Base-by-base conservation (phyloP, 1,284 basidiomycete genomes). In the Marasmius oreades region DNA sequence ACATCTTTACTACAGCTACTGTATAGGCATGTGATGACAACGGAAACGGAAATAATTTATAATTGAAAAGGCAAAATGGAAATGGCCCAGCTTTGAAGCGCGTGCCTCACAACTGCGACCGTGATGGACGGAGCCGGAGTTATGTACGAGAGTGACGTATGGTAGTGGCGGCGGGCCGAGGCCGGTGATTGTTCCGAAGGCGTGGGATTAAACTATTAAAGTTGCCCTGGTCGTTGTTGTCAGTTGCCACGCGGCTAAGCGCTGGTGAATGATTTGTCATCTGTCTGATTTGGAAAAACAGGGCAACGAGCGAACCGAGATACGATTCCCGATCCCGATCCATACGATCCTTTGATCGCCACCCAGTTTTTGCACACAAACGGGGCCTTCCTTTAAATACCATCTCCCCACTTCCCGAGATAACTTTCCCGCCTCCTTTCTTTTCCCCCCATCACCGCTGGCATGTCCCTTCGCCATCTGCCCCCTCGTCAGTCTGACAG, bases 391-490 rank as follows among this genome's bases (percentile, higher is more conserved):
- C 74, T 81, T 81, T 81, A 77, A 77, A 81, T 79, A 79, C 76
- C 73, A 71, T 71, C 68, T 71, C 72, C 65, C 75, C 69, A 70
- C 69, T 66, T 63, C 63, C 62, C 66, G 69, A 74, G 70, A 70
- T 75, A 72, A 71, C 74, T 70, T 77, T 80, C 73, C 72, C 57
- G 68, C 66, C 71, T 68, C 53, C 47, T 24, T 48, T 39, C 57
- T 45, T 44, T 57, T 39, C 39, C 53, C 57, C 31, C 44, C 45
- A 55, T 16, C 12, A 45, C 14, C n/a, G 53, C 62, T 55, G 56
- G 69, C 69, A 87, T 88, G 85, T 80, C 86, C 62, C 76, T 78
- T 63, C 74, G 87, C 67, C 85, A 85, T 66, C 69, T 80, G 42
- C 77, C 82, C 60, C 28, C 28, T 31, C 82, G 85, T 64, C 82